phyloP scores from a whole-genome alignment of 139 green algal genomes.

The Pleodorina starrii region DNA sequence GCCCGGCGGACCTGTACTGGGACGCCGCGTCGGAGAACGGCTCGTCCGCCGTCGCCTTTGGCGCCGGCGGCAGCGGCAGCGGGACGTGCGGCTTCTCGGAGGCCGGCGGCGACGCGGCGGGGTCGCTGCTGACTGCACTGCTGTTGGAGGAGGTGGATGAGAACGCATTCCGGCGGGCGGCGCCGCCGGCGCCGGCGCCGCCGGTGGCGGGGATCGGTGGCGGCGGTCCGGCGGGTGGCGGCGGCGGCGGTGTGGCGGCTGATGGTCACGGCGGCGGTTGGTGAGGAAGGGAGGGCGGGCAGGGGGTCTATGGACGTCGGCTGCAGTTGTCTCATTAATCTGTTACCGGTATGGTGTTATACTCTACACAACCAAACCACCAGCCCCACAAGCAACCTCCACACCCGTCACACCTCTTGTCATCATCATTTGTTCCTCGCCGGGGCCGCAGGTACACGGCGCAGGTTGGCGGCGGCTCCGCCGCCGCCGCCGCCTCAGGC shows the following conservation, averaged over 20 bases:
- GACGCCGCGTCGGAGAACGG: constrained; percentile 5
- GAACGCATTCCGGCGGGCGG: constrained; percentile 13
- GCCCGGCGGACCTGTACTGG: not conserved
- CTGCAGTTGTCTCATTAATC: too few relatives aligned
- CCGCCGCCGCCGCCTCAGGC: not conserved
- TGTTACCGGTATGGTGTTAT: too few relatives aligned
- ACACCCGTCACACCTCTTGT: too few relatives aligned
- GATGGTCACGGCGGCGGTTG: not conserved
- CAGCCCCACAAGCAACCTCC: too few relatives aligned
- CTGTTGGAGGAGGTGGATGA: constrained; percentile 47
- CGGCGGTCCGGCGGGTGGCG: not conserved
- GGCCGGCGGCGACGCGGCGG: not conserved
- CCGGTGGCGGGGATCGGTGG: not conserved
- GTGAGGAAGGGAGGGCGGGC: constrained; percentile 2
- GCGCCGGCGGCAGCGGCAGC: not conserved
- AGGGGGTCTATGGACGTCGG: too few relatives aligned
- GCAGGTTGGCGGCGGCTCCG: not conserved
- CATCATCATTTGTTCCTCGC: too few relatives aligned
- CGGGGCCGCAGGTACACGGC: not conserved
- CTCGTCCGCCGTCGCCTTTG: not conserved
- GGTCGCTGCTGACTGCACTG: constrained; percentile 37
- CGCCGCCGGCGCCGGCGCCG: not conserved
- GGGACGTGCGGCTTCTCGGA: not conserved
- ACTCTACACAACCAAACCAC: too few relatives aligned
- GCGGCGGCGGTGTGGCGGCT: not conserved